These are phyloP conservation scores for Solanum dulcamara DNA, from an alignment of 257 asterid species.

Conservation along the genomic window DNA sequence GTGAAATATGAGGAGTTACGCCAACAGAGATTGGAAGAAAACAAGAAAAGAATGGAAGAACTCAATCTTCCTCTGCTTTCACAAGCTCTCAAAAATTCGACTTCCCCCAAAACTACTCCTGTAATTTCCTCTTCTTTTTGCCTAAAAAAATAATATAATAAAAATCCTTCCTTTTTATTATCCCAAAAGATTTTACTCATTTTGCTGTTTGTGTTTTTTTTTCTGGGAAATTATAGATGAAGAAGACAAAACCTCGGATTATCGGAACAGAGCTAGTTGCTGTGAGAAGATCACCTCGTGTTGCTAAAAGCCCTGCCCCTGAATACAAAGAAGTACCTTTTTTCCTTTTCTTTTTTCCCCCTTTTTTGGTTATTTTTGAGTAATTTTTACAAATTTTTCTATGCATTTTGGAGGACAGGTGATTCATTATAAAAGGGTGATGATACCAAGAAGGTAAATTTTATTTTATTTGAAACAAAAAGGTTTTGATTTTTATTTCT, in stretches of 20 bases:
- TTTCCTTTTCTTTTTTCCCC: neutral
- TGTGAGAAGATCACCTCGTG: slow-evolving; percentile 66
- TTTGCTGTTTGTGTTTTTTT: neutral
- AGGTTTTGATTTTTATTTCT: neutral
- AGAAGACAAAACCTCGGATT: slow-evolving; percentile 49
- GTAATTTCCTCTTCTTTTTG: slow-evolving; percentile 15
- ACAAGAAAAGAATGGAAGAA: slow-evolving; percentile 74
- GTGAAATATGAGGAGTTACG: slow-evolving; percentile 58
- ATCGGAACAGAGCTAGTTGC: slow-evolving; percentile 64
- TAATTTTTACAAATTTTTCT: neutral
- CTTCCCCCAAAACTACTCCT: slow-evolving; percentile 72
- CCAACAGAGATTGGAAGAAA: slow-evolving; percentile 68
- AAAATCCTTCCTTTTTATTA: neutral
- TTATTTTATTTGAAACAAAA: neutral
- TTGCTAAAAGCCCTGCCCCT: slow-evolving; percentile 46
- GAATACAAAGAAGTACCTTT: slow-evolving; percentile 53
- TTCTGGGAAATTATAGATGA: slow-evolving; percentile 35
- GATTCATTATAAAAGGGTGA: slow-evolving; percentile 43
- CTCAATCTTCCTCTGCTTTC: slow-evolving; percentile 80
- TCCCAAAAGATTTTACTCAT: neutral
- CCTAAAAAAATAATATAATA: neutral
- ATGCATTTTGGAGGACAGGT: slow-evolving; percentile 30
- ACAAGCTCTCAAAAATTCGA: slow-evolving; percentile 43
- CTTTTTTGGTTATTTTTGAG: neutral
- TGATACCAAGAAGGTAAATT: slow-evolving; percentile 58